Evolutionary conservation across 768 basidiomycete species (phyloP).

Genomic region (Russula sp.): DNA sequence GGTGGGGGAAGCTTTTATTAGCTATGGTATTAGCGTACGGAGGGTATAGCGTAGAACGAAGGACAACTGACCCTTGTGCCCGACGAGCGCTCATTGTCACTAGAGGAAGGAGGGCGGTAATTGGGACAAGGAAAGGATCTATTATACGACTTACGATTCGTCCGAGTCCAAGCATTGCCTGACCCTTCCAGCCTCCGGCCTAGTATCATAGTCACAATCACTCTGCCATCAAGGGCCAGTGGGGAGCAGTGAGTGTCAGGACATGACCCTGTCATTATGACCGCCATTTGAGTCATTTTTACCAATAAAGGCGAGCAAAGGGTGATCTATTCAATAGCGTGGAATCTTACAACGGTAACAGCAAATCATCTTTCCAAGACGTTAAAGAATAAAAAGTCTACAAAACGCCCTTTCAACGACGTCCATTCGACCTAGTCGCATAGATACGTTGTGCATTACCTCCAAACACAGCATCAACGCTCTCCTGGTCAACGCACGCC

Average conservation of each 20-base stretch:
- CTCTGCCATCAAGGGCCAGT: conserved; percentile 11
- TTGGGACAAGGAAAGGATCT: too few relatives aligned
- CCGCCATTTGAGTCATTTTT: not conserved
- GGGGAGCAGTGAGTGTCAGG: conserved; percentile 12
- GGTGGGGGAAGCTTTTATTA: conserved; percentile 1
- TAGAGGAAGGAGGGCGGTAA: not conserved
- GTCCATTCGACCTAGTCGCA: conserved; percentile 13
- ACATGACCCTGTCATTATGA: too few relatives aligned
- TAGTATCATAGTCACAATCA: conserved; percentile 29
- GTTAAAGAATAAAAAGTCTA: not conserved
- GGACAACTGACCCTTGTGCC: conserved; percentile 2
- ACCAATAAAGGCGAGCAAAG: conserved; percentile 13
- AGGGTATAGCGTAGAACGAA: not conserved
- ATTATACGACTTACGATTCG: conserved; percentile 26
- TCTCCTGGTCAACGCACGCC: conserved; percentile 76
- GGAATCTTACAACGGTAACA: conserved; percentile 1
- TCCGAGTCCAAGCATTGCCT: conserved; percentile 22
- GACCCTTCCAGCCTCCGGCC: conserved; percentile 24
- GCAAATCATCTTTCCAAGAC: too few relatives aligned
- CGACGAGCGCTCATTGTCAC: conserved; percentile 9
- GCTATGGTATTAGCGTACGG: not conserved
- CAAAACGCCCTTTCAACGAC: not conserved
- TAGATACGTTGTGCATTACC: conserved; percentile 49
- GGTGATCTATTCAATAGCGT: not conserved
- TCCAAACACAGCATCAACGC: conserved; percentile 69